phyloP scores from a whole-genome alignment of 768 basidiomycete genomes.

The Paxillus rubicundulus region DNA sequence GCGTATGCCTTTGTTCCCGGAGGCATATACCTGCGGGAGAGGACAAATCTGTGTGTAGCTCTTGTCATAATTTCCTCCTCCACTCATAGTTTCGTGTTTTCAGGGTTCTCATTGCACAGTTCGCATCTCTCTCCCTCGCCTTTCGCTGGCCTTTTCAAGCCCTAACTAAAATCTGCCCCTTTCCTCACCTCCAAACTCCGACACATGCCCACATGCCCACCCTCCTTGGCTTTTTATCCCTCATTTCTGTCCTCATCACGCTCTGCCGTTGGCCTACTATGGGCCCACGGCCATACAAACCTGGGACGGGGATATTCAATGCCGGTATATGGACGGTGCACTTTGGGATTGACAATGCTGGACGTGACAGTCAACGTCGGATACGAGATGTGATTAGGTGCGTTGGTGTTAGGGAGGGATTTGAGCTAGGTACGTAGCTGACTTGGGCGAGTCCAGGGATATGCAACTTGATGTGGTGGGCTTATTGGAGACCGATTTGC shows the following conservation, averaged over 20 bases:
- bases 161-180: background rate
- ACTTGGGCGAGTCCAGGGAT: constrained; percentile 43
- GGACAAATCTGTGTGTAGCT: constrained; percentile 63
- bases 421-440: background rate
- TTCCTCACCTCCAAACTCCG: constrained; percentile 16
- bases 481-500: constrained; percentile 80
- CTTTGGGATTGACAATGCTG: constrained; percentile 59
- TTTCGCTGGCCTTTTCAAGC: constrained; percentile 40
- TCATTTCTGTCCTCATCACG: constrained; percentile 51
- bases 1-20: constrained; percentile 91
- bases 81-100: background rate
- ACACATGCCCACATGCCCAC: constrained; percentile 31
- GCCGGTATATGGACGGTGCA: constrained; percentile 92
- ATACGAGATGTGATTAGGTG: constrained; percentile 52
- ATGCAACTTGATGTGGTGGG: constrained; percentile 86
- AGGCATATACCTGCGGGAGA: constrained; percentile 69
- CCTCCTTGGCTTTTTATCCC: constrained; percentile 39
- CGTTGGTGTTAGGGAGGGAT: constrained; percentile 37
- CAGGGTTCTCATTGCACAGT: constrained; percentile 56
- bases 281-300: constrained; percentile 55
- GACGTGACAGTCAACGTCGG: constrained; percentile 35
- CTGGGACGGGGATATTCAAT: constrained; percentile 65
- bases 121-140: constrained; percentile 46
- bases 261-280: constrained; percentile 50
- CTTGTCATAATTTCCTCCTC: background rate